Evolutionary conservation across 257 asterid genomes (phyloP), one percentile per base, ranked within the genome.

Genomic region (Verbascum thapsus): DNA sequence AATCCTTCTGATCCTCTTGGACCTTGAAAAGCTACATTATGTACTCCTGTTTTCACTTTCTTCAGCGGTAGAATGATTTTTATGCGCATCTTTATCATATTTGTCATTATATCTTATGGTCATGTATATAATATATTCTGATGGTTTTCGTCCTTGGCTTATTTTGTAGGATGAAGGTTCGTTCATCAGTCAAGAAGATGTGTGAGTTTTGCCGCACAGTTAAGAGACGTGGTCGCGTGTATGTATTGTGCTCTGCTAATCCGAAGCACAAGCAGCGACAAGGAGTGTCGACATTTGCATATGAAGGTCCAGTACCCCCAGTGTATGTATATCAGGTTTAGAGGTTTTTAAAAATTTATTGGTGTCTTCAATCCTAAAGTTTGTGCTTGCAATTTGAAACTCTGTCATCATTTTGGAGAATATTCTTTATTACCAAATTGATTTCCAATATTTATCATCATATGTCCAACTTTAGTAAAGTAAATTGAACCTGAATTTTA

Each of bases 211-310:
- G 99, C 66, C 81, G 85, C 53, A 84, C 91, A 5, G 80, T 90
- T 72, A 94, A 90, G 72, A 83, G 99, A 34, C 95, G 95, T 23
- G 96, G 97, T 65, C 89, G 96, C 19, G 91, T 94, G 23, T 94
- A 87, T 61, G 90, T 90, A 34, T 53, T 89, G 63, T 94, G 99
- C 76, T 30, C 97, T 8, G 91, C 82, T 34, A 90, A 87, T 78
- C 97, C 97, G 60, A 94, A 94, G 87, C 99, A 94, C 79, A 94
- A 94, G 85, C 97, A 94, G 79, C 75, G 95, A 2, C 97, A 94
- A 68, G 97, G 99, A 48, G 39, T 89, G 53, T 85, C 96, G 1
- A 82, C 97, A 6, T 67, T 85, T 78, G 96, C 97, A 5, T 80
- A 79, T 38, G 95, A 94, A 75, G 88, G 81, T 55, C 79, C 63